Percentiles rank a stretch among this genome's conserved stretches.
These are phyloP conservation scores for Diversispora epigaea DNA, from an alignment of 192 early-diverging fungal genomes.

Conservation along the genomic window DNA sequence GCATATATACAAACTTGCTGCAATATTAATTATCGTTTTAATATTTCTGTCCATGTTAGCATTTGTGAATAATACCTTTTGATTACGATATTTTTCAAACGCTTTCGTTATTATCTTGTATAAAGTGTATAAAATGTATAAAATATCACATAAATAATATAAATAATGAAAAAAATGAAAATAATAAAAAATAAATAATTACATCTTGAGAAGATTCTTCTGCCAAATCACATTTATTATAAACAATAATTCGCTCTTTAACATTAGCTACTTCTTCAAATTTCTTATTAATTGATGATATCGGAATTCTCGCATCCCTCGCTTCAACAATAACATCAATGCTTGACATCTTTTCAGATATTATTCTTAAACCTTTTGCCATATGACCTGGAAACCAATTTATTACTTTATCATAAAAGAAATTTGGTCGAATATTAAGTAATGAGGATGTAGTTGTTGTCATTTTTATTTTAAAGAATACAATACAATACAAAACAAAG, in stretches of 20 bases:
- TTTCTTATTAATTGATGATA: slow-evolving; percentile 86
- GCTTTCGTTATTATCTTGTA: slow-evolving; percentile 28
- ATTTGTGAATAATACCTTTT: slow-evolving; percentile 66
- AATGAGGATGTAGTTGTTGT: neutral
- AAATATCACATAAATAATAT: neutral
- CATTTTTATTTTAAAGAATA: neutral
- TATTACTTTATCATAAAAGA: slow-evolving; percentile 63
- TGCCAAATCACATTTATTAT: slow-evolving; percentile 93
- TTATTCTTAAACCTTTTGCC: slow-evolving; percentile 75
- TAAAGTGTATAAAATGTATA: neutral
- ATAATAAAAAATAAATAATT: slow-evolving; percentile 7
- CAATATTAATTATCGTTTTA: slow-evolving; percentile 65
- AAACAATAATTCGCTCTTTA: slow-evolving; percentile 77
- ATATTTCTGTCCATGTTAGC: slow-evolving; percentile 59
- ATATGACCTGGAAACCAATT: slow-evolving; percentile 91
- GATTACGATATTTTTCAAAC: slow-evolving; percentile 48
- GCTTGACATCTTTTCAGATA: slow-evolving; percentile 65
- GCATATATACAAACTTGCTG: slow-evolving; percentile 46
- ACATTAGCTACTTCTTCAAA: slow-evolving; percentile 67
- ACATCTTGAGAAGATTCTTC: slow-evolving; percentile 53
- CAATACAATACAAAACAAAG: too few species aligned
- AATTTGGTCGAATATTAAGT: slow-evolving; percentile 37
- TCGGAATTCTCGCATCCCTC: slow-evolving; percentile 88
- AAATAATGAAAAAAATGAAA: too few species aligned
- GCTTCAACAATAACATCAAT: slow-evolving; percentile 91